Conservation (phyloP, 495 filamentous ascomycete species). For the Neurospora sublineolata region DNA sequence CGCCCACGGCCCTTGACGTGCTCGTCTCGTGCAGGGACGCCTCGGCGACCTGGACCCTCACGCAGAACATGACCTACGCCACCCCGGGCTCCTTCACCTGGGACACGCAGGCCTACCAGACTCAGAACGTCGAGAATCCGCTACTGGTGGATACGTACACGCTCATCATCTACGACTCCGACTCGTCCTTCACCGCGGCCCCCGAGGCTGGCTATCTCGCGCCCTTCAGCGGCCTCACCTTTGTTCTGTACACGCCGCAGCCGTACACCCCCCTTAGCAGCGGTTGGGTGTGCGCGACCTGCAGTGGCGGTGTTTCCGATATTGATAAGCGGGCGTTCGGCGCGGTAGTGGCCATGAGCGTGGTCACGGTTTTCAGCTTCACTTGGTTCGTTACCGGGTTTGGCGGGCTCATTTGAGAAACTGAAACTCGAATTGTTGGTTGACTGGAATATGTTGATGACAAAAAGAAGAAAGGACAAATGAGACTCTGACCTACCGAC, state of each 20-base stretch:
- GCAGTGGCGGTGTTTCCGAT: conserved; percentile 55
- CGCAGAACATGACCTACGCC: conserved; percentile 40
- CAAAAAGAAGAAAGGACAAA: not conserved
- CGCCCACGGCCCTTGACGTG: conserved; percentile 70
- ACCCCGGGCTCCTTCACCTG: conserved; percentile 44
- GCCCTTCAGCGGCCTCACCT: conserved; percentile 49
- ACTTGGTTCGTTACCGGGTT: conserved; percentile 75
- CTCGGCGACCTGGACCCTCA: conserved; percentile 36
- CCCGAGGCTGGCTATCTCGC: conserved; percentile 63
- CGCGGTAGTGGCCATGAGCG: conserved; percentile 61
- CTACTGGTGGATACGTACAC: conserved; percentile 72
- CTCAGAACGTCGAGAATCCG: conserved; percentile 42
- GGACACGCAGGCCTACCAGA: conserved; percentile 67
- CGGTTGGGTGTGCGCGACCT: conserved; percentile 52
- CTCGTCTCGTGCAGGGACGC: conserved; percentile 59
- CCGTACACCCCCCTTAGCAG: conserved; percentile 50
- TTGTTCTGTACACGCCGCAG: conserved; percentile 73
- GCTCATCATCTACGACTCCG: conserved; percentile 69
- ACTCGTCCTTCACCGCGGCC: conserved; percentile 46
- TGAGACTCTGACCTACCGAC: not conserved
- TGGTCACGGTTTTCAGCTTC: conserved; percentile 69
- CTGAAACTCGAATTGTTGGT: not conserved
- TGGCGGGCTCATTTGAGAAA: conserved; percentile 37
- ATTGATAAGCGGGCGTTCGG: conserved; percentile 57
- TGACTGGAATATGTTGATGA: conserved; percentile 1